These are phyloP conservation scores for Aspergillus pseudoglaucus DNA, from an alignment of 2,329 filamentous ascomycete genomes.

Conservation along the genomic window DNA sequence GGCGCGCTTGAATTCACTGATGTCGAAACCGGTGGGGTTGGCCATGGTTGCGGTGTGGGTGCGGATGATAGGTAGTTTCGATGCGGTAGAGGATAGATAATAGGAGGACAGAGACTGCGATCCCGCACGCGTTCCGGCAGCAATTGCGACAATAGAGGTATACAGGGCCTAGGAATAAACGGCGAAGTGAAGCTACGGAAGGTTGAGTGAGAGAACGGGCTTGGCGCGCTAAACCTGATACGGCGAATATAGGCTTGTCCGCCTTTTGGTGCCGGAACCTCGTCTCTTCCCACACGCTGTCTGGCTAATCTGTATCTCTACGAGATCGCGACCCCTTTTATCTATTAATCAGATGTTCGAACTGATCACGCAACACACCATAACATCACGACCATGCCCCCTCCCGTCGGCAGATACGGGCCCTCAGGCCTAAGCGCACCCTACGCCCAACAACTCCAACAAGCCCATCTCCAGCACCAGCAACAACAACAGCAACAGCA, in stretches of 20 bases:
- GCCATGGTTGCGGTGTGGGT: constrained; percentile 43
- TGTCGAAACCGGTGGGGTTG: constrained; percentile 88
- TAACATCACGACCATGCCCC: constrained; percentile 46
- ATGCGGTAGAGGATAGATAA: constrained; percentile 7
- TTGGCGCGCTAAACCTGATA: constrained; percentile 31
- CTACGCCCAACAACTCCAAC: constrained; percentile 41
- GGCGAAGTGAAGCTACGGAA: constrained; percentile 15
- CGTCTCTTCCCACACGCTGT: not conserved
- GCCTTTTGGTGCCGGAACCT: constrained; percentile 15
- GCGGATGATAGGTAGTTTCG: constrained; percentile 2
- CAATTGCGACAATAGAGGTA: constrained; percentile 8
- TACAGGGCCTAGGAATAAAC: not conserved
- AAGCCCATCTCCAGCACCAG: constrained; percentile 32
- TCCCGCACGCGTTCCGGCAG: constrained; percentile 4
- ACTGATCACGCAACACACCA: not conserved
- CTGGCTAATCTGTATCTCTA: not conserved
- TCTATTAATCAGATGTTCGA: not conserved
- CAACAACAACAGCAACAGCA: constrained; percentile 38
- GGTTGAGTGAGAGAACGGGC: constrained; percentile 11
- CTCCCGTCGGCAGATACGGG: constrained; percentile 53
- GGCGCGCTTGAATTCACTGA: constrained; percentile 69
- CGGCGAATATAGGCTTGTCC: constrained; percentile 17
- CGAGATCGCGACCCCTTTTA: not conserved
- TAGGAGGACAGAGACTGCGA: constrained; percentile 3
- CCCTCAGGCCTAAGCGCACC: constrained; percentile 53